phyloP scores from a whole-genome alignment of 2,329 filamentous ascomycete genomes.

The Trichothecium roseum region DNA sequence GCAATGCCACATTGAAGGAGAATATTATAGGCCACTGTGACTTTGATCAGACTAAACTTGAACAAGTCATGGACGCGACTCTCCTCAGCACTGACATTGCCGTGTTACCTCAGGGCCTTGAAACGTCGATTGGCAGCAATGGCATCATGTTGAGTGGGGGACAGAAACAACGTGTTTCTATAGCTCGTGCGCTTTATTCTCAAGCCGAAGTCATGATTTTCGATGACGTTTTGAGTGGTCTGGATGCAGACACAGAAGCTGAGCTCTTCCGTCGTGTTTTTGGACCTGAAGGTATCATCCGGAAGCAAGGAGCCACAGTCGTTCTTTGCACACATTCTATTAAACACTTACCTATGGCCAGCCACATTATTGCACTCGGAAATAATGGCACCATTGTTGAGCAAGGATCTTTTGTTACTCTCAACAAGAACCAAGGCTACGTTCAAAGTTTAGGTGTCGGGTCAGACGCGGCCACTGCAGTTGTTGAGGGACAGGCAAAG shows the following conservation, averaged over 20 bases:
- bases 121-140: conserved; percentile 26
- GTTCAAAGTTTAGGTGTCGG: conserved; percentile 25
- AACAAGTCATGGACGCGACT: conserved; percentile 22
- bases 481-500: no score
- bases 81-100: conserved; percentile 20
- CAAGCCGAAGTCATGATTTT: conserved; percentile 27
- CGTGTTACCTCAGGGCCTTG: conserved; percentile 21
- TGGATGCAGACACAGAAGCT: conserved; percentile 32
- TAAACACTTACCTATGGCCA: conserved; percentile 21
- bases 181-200: conserved; percentile 35
- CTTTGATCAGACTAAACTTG: conserved; percentile 20
- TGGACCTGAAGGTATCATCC: conserved; percentile 26
- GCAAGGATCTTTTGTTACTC: conserved; percentile 19
- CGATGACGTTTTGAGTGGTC: conserved; percentile 33
- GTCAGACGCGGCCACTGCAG: no score
- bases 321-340: conserved; percentile 27
- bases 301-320: conserved; percentile 24
- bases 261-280: conserved; percentile 32
- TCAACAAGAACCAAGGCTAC: conserved; percentile 23
- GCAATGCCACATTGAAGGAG: conserved; percentile 22
- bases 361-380: conserved; percentile 37
- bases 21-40: conserved; percentile 25
- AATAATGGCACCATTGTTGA: conserved; percentile 29
- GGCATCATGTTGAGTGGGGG: conserved; percentile 32
- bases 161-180: conserved; percentile 22